Percentiles rank a stretch among this genome's conserved stretches.
These are phyloP conservation scores for Neopestalotiopsis sp. DNA, from an alignment of 2,329 filamentous ascomycete species.

Conservation along the genomic window DNA sequence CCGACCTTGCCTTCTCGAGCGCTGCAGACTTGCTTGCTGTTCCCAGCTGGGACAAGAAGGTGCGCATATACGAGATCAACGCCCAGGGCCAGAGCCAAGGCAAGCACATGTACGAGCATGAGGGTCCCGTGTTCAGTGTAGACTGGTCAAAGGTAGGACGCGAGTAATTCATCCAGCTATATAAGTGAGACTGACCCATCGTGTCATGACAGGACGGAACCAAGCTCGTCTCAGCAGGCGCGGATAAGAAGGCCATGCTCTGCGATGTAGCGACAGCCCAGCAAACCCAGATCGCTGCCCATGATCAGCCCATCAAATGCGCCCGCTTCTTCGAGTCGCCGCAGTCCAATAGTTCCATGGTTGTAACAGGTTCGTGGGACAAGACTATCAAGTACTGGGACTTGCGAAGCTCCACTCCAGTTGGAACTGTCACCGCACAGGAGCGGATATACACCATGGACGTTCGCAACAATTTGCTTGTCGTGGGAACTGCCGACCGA, in stretches of 20 bases:
- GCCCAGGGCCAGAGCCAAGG: constrained; percentile 79
- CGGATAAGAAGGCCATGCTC: constrained; percentile 89
- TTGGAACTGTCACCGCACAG: constrained; percentile 70
- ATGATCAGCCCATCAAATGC: constrained; percentile 82
- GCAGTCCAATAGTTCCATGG: constrained; percentile 71
- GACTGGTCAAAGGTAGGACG: constrained; percentile 84
- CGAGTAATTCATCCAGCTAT: constrained; percentile 14
- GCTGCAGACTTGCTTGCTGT: constrained; percentile 82
- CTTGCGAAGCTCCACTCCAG: constrained; percentile 68
- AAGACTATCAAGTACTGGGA: constrained; percentile 94
- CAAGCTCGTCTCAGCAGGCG: constrained; percentile 85
- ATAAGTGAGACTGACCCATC: constrained; percentile 21
- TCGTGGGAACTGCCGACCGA: constrained; percentile 90
- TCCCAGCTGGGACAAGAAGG: constrained; percentile 96
- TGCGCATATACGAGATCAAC: constrained; percentile 93
- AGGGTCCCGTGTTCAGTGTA: constrained; percentile 81
- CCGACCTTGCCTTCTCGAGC: constrained; percentile 77
- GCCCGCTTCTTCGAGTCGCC: constrained; percentile 78
- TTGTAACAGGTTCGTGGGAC: constrained; percentile 93
- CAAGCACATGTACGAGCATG: constrained; percentile 85
- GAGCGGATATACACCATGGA: constrained; percentile 93
- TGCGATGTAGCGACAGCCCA: constrained; percentile 78
- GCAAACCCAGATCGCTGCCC: constrained; percentile 77
- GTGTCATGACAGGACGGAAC: constrained; percentile 74
- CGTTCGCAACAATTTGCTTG: constrained; percentile 84